Evolutionary conservation across 2,329 filamentous ascomycete genomes (phyloP).

Genomic region (Ophiostoma triangulosporum): DNA sequence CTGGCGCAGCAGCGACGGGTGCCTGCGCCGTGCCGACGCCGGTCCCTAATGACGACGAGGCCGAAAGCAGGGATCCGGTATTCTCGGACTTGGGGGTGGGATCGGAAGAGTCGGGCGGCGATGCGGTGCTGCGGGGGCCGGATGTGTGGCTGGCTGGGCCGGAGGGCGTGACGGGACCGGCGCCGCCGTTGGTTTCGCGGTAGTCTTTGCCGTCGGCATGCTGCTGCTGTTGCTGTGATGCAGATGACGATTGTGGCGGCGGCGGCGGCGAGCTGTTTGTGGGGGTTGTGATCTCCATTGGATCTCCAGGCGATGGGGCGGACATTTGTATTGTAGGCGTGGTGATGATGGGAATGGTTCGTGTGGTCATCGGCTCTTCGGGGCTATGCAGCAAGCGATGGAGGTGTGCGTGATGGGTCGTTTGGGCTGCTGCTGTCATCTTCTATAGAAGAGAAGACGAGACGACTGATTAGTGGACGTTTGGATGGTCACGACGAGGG

Average conservation of each 20-base stretch:
- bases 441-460: constrained; percentile 12
- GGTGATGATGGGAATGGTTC: constrained; percentile 43
- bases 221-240: neutral
- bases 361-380: constrained; percentile 34
- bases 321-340: constrained; percentile 46
- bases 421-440: constrained; percentile 41
- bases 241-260: constrained; percentile 19
- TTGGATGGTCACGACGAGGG: neutral
- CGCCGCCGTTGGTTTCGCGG: neutral
- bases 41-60: constrained; percentile 14
- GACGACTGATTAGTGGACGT: neutral
- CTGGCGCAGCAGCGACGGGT: constrained; percentile 46
- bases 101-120: constrained; percentile 8
- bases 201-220: neutral
- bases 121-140: neutral
- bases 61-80: constrained; percentile 22
- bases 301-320: constrained; percentile 41
- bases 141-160: neutral
- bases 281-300: constrained; percentile 48
- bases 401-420: constrained; percentile 36
- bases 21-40: constrained; percentile 13
- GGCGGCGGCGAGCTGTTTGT: constrained; percentile 31
- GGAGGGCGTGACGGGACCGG: neutral
- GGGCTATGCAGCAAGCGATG: constrained; percentile 26
- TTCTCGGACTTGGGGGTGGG: constrained; percentile 23